A percentile compares a stretch with the other conserved stretches of the same genome.
Conservation (phyloP, 352 stramenopile genomes). For the Phytophthora syringae region DNA sequence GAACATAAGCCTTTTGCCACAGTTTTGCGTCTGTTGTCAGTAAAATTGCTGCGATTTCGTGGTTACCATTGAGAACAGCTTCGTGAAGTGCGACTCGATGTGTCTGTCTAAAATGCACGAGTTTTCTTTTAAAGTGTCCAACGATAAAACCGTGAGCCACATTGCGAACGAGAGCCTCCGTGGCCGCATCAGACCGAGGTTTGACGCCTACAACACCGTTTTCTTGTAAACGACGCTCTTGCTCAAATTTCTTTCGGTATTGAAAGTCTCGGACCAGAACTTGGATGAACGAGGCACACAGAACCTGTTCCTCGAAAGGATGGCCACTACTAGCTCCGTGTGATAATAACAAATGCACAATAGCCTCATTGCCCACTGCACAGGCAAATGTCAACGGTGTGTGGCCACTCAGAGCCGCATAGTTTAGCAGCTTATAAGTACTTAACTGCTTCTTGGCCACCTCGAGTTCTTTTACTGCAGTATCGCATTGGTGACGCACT, state of each 20-base stretch:
- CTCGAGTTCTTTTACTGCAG: slow-evolving; percentile 45
- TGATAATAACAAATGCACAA: slow-evolving; percentile 73
- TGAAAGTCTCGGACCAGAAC: slow-evolving; percentile 59
- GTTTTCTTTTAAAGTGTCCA: slow-evolving; percentile 52
- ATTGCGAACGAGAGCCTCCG: slow-evolving; percentile 60
- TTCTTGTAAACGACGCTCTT: slow-evolving; percentile 14
- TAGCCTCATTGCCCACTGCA: slow-evolving; percentile 74
- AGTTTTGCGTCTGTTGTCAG: slow-evolving; percentile 55
- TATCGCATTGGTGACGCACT: slow-evolving; percentile 31
- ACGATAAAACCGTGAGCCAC: slow-evolving; percentile 71
- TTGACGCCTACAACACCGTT: slow-evolving; percentile 14
- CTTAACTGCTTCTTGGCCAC: slow-evolving; percentile 55
- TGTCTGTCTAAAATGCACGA: slow-evolving; percentile 56
- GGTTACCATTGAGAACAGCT: slow-evolving; percentile 70
- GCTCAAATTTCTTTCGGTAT: slow-evolving; percentile 35
- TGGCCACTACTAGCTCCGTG: slow-evolving; percentile 58
- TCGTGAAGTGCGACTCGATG: slow-evolving; percentile 80
- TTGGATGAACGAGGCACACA: slow-evolving; percentile 76
- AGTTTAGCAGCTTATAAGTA: slow-evolving; percentile 59
- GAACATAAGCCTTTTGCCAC: slow-evolving; percentile 68
- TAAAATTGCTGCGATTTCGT: slow-evolving; percentile 59
- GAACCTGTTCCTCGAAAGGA: slow-evolving; percentile 51
- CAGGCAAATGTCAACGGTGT: slow-evolving; percentile 74
- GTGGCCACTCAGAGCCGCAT: slow-evolving; percentile 68
- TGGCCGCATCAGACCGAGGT: slow-evolving; percentile 49